phyloP scores from a whole-genome alignment of 306 rosid species.

The Casuarina equisetifolia region DNA sequence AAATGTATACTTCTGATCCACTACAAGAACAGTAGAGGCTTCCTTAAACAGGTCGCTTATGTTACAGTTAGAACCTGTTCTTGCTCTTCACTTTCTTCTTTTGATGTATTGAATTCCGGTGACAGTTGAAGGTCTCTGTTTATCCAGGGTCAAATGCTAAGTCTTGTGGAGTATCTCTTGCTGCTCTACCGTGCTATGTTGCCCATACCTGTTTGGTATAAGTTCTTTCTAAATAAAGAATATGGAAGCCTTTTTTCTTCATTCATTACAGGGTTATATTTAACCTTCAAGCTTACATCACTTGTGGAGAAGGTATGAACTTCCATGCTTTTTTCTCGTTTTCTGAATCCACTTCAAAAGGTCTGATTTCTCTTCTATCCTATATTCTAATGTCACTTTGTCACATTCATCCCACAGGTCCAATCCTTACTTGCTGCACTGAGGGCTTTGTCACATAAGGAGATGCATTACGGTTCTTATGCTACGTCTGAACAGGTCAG shows the following conservation, averaged over 20 bases:
- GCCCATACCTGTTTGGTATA: conserved; percentile 97
- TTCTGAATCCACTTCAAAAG: not conserved
- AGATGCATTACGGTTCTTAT: conserved; percentile 93
- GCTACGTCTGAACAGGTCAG: conserved; percentile 95
- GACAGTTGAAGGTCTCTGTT: conserved; percentile 26
- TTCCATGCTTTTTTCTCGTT: not conserved
- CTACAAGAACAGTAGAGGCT: conserved; percentile 90
- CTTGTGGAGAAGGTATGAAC: conserved; percentile 85
- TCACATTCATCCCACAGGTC: conserved; percentile 42
- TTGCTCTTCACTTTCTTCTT: not conserved
- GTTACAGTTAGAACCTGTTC: not conserved
- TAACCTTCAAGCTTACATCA: conserved; percentile 92
- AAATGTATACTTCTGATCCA: conserved; percentile 79
- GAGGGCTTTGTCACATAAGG: conserved; percentile 87
- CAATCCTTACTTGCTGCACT: conserved; percentile 82
- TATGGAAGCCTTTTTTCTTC: conserved; percentile 95
- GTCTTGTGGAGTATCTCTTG: conserved; percentile 77
- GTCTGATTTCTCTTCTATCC: not conserved
- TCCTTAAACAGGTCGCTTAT: conserved; percentile 70
- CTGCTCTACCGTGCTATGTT: conserved; percentile 89
- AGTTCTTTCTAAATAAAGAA: conserved; percentile 95
- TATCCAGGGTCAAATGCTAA: conserved; percentile 90
- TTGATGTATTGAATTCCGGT: conserved; percentile 8
- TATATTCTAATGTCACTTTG: not conserved
- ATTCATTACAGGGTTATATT: conserved; percentile 84